Percentiles rank a stretch among this genome's conserved stretches.
Evolutionary conservation across 192 early-diverging fungal species (phyloP).

Genomic region (Backusella circina): DNA sequence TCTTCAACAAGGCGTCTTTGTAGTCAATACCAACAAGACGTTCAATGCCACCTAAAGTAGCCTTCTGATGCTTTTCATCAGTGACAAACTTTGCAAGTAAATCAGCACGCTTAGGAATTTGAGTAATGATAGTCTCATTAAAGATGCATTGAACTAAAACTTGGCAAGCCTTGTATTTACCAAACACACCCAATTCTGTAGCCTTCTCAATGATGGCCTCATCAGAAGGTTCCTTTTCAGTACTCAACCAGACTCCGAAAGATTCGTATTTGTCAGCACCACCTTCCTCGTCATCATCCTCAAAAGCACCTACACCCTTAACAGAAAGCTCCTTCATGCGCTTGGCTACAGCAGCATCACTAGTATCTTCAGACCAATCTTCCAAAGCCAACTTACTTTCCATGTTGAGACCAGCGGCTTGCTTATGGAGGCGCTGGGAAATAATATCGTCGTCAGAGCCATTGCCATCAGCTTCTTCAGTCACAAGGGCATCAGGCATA

Average conservation of each 20-base stretch:
- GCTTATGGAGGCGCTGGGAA: constrained; percentile 62
- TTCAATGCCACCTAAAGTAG: constrained; percentile 89
- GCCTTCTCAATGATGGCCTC: constrained; percentile 78
- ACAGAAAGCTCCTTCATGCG: constrained; percentile 68
- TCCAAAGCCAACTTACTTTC: constrained; percentile 59
- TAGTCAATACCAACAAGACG: constrained; percentile 63
- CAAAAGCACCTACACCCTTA: constrained; percentile 38
- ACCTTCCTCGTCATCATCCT: constrained; percentile 54
- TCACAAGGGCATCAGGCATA: constrained; percentile 37
- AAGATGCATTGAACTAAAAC: constrained; percentile 86
- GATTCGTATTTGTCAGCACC: constrained; percentile 68
- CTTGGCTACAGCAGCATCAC: constrained; percentile 68
- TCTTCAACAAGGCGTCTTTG: constrained; percentile 54
- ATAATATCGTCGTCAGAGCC: constrained; percentile 65
- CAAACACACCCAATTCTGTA: constrained; percentile 65
- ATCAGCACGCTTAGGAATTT: constrained; percentile 66
- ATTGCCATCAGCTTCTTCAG: constrained; percentile 46
- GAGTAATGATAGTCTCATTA: constrained; percentile 55
- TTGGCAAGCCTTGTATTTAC: constrained; percentile 75
- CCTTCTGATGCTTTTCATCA: constrained; percentile 83
- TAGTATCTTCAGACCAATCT: constrained; percentile 83
- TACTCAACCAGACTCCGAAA: constrained; percentile 73
- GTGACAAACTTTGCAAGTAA: constrained; percentile 74
- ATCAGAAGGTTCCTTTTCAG: constrained; percentile 53
- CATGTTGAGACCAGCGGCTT: constrained; percentile 59